Evolutionary conservation across 2,329 filamentous ascomycete species (phyloP), one percentile per base, ranked within the genome.

Genomic region (Cryphonectria japonica): DNA sequence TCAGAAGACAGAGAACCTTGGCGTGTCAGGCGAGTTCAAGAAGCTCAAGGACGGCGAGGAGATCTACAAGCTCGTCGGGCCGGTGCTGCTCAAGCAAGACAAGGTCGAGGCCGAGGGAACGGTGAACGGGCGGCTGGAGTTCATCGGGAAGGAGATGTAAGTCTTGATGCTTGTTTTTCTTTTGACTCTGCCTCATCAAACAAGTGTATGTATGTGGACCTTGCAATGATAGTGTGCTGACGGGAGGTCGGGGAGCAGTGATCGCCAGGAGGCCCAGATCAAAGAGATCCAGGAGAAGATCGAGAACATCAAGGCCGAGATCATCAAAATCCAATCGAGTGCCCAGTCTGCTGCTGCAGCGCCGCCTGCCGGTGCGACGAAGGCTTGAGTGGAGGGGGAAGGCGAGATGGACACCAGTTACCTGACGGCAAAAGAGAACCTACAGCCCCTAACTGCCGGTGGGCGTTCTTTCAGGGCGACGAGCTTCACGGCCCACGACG

Each of bases 11-110:
- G 96, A 99, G 81, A 99, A 98, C 79, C 83, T 91, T 65, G 91
- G 92, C 22, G 96, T 99, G 13, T 90, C 97, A 80, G 92, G 93
- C 91, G 95, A 98, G 81, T 98, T 98, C 80, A 86, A 89, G 57
- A 86, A 87, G 68, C 86, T 98, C 71, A 88, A 91, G 76, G 91
- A 95, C 52, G 92, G 92, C 76, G 92, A 97, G 78, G 93, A 90
- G 74, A 97, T 99, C 81, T 99, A 97, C 88, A 99, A 98, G 83
- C 89, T 98, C 59, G 90, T 97, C 63, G 96, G 96, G 0, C 96
- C 96, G 0, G 93, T 98, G 8, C 84, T 99, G 52, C 82, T 99
- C 78, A 98, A 98, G 86, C 96, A 99, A 82, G 96, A 98, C 71
- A 95, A 93, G 81, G 84, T 89, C 1, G 96, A 99, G 80, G 96